Evolutionary conservation across 1,139 yeast genomes (phyloP).

Genomic region (Lodderomyces pseudojiufengensis): DNA sequence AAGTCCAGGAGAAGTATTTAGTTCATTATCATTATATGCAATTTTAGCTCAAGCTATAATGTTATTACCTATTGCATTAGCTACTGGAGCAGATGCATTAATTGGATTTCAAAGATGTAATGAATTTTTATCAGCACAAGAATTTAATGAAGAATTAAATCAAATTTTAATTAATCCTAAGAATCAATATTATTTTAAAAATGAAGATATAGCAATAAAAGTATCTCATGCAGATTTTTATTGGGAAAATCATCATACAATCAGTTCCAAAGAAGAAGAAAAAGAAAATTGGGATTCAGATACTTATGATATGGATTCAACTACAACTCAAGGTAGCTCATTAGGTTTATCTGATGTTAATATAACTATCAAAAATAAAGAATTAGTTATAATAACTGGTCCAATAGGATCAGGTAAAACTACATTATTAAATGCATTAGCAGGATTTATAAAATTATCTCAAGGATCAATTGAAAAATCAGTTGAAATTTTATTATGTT

Average conservation of each 20-base stretch:
- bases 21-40: conserved; percentile 50
- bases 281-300: conserved; percentile 22
- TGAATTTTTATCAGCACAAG: conserved; percentile 40
- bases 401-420: conserved; percentile 41
- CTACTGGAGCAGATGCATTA: conserved; percentile 52
- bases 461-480: conserved; percentile 27
- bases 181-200: conserved; percentile 16
- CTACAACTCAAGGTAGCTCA: conserved; percentile 7
- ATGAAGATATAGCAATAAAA: conserved; percentile 20
- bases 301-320: conserved; percentile 23
- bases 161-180: conserved; percentile 16
- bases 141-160: conserved; percentile 26
- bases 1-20: conserved; percentile 44
- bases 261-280: too few species aligned
- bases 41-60: conserved; percentile 50
- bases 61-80: conserved; percentile 52
- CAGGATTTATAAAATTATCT: conserved; percentile 35
- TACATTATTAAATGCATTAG: conserved; percentile 34
- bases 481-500: conserved; percentile 30
- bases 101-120: conserved; percentile 49
- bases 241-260: conserved; percentile 31
- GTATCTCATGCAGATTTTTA: conserved; percentile 29
- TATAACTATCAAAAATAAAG: conserved; percentile 25
- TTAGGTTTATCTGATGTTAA: conserved; percentile 34
- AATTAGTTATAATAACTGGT: conserved; percentile 40